Evolutionary conservation across 106 monocot genomes (phyloP).

Genomic region (Apostasia shenzhenica): DNA sequence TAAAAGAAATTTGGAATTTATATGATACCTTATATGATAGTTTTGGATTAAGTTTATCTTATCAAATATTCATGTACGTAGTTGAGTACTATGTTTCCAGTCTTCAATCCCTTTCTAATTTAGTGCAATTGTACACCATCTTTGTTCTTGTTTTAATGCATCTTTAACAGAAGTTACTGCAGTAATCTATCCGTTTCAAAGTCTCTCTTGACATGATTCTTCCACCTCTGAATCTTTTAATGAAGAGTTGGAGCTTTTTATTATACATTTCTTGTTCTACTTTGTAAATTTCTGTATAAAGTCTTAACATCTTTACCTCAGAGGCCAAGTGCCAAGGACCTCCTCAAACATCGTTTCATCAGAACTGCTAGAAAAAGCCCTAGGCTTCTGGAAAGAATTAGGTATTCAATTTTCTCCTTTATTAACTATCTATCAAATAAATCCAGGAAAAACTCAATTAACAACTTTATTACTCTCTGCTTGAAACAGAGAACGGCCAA

Average conservation of each 20-base stretch:
- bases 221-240: not conserved
- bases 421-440: not conserved
- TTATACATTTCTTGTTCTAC: not conserved
- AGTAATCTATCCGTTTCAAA: no score
- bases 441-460: not conserved
- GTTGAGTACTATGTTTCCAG: no score
- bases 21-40: no score
- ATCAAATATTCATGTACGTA: no score
- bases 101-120: no score
- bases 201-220: no score
- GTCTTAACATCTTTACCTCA: conserved; percentile 22
- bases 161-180: no score
- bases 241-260: not conserved
- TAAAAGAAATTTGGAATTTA: no score
- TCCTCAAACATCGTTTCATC: conserved; percentile 89
- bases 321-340: conserved; percentile 96
- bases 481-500: conserved; percentile 67
- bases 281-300: not conserved
- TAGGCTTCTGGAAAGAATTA: conserved; percentile 88
- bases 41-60: no score
- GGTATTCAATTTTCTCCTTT: conserved; percentile 21
- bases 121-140: no score
- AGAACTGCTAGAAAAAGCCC: conserved; percentile 68
- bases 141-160: no score
- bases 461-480: not conserved